Base-by-base conservation (phyloP, 2,329 filamentous ascomycete species). In the Pseudocercospora musae region DNA sequence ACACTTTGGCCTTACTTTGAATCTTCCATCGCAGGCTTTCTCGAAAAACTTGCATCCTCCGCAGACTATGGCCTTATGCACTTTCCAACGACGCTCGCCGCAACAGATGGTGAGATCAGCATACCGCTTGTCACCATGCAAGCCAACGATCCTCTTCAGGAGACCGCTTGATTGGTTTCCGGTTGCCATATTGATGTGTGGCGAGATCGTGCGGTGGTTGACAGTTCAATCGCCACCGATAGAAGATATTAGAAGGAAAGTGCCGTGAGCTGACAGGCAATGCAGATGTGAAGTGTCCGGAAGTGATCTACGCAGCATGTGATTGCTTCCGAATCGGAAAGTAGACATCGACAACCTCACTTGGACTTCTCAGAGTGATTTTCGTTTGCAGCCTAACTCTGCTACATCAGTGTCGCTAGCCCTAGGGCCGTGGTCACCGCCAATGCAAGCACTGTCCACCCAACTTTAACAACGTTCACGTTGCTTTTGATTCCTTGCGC, bases 11-110 rank as follows among this genome's bases (percentile, higher is more conserved):
- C 27, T 20, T 31, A 62, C 65, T 62, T 68, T 67, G 62, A 66
- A 71, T 3, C 55, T 21, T 7, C 62, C 64, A n/a, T 65, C 58
- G 46, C 68, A 71, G 0, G 70, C 68, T 13, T 62, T 62, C 4
- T 58, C 55, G 46, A 73, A 71, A 60, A 66, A 73, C 1, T 66
- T 60, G 10, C 68, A 73, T 18, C 66, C 65, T 13, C 60, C 2
- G 31, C 70, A 72, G 4, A 73, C 46, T n/a, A 71, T 60, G 0
- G 44, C 50, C 37, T 70, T 69, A 59, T 73, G 70, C 2, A 70
- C 67, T 8, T 56, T 52, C 60, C 65, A 70, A 13, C 21, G 57
- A 37, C 61, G 62, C 5, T 62, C 59, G 3, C 66, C 66, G 31
- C 70, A 70, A 4, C 29, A 56, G 56, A 73, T 62, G n/a, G 55